Evolutionary conservation across 2,329 filamentous ascomycete species (phyloP).

Genomic region (Huntiella decipiens): DNA sequence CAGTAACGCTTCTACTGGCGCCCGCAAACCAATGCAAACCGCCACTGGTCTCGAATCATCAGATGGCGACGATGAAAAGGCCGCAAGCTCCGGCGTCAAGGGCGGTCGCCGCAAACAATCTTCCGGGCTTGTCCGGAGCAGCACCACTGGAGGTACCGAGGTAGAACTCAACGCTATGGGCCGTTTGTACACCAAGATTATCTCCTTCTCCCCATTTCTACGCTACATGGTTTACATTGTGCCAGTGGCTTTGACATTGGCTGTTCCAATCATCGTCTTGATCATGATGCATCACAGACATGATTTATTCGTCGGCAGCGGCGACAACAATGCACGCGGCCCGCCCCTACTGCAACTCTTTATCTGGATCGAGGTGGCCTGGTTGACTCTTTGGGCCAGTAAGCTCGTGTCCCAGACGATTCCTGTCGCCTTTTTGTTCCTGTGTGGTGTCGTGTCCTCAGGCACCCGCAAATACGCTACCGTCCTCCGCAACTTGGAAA

Average conservation of each 20-base stretch:
- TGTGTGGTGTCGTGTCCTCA: slow-evolving; percentile 48
- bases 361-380: slow-evolving; percentile 49
- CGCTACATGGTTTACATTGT: slow-evolving; percentile 50
- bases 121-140: slow-evolving; percentile 21
- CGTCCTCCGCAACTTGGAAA: slow-evolving; percentile 43
- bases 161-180: slow-evolving; percentile 45
- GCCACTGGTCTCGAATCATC: slow-evolving; percentile 16
- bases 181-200: slow-evolving; percentile 42
- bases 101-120: slow-evolving; percentile 31
- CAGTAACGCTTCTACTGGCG: slow-evolving; percentile 35
- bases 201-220: slow-evolving; percentile 43
- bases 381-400: slow-evolving; percentile 47
- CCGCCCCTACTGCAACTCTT: slow-evolving; percentile 42
- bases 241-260: slow-evolving; percentile 41
- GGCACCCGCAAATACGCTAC: slow-evolving; percentile 53
- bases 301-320: slow-evolving; percentile 21
- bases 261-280: slow-evolving; percentile 40
- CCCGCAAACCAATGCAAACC: slow-evolving; percentile 27
- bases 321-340: slow-evolving; percentile 17
- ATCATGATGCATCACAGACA: slow-evolving; percentile 23
- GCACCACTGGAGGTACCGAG: slow-evolving; percentile 28
- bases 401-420: slow-evolving; percentile 44
- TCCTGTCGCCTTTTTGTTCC: slow-evolving; percentile 46
- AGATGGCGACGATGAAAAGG: slow-evolving; percentile 24
- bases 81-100: slow-evolving; percentile 15